Conservation (phyloP, 495 filamentous ascomycete species). For the Aspergillus coremiiformis region DNA sequence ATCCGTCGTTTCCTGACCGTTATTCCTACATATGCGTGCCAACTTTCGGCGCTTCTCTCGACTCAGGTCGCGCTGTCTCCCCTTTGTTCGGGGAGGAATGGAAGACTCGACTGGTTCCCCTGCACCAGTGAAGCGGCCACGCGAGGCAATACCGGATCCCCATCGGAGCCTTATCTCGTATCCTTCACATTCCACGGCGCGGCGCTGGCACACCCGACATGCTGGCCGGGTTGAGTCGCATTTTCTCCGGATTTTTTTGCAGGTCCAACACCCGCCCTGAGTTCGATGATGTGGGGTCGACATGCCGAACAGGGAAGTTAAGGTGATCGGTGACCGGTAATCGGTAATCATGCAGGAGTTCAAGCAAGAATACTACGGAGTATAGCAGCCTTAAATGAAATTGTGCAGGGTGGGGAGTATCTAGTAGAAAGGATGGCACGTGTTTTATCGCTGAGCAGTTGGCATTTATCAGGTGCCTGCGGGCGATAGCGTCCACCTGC, state of each 20-base stretch:
- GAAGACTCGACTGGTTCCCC: conserved; percentile 24
- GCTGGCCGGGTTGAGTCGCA: conserved; percentile 26
- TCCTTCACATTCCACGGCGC: conserved; percentile 26
- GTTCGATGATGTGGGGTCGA: conserved; percentile 25
- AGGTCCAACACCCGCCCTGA: conserved; percentile 33
- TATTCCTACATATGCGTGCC: not conserved
- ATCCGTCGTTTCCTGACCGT: not conserved
- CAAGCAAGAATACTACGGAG: too few relatives aligned
- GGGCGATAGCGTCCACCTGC: conserved; percentile 21
- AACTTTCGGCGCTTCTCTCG: conserved; percentile 13
- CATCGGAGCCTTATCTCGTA: conserved; percentile 32
- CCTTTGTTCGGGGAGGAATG: conserved; percentile 19
- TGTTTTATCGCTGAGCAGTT: too few relatives aligned
- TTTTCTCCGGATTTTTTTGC: conserved; percentile 27
- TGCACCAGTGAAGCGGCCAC: conserved; percentile 29
- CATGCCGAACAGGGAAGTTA: conserved; percentile 16
- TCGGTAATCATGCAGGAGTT: too few relatives aligned
- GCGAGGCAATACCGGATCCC: conserved; percentile 32
- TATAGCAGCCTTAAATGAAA: not conserved
- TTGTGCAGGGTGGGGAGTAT: too few relatives aligned
- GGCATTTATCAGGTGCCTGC: not conserved
- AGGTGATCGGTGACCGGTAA: not conserved
- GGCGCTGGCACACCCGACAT: conserved; percentile 22
- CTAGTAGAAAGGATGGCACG: too few relatives aligned
- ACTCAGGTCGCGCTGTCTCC: conserved; percentile 25